Evolutionary conservation across 352 stramenopile species (phyloP).

Genomic region (Globisporangium uncinulatum): DNA sequence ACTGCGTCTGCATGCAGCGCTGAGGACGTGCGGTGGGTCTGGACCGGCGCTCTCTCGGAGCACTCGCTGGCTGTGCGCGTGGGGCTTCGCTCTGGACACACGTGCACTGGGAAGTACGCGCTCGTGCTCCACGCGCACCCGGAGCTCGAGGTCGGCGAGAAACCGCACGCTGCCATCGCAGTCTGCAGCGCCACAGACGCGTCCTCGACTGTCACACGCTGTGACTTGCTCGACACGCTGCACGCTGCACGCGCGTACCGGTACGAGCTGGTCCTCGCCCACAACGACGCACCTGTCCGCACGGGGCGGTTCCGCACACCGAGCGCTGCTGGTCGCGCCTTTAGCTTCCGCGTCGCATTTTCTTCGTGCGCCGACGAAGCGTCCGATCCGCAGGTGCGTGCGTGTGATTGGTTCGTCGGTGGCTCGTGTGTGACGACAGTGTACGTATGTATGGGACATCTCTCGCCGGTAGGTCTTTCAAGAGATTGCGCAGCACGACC

Average conservation of each 20-base stretch:
- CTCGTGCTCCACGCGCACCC: slow-evolving; percentile 61
- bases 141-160: slow-evolving; percentile 29
- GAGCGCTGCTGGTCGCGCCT: slow-evolving; percentile 28
- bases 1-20: slow-evolving; percentile 19
- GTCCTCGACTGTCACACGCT: slow-evolving; percentile 37
- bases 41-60: slow-evolving; percentile 61
- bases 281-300: slow-evolving; percentile 24
- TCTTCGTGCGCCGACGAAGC: slow-evolving; percentile 79
- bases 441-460: neutral
- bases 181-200: slow-evolving; percentile 28
- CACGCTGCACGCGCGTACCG: slow-evolving; percentile 44
- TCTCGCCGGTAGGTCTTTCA: slow-evolving; percentile 32
- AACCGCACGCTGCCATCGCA: slow-evolving; percentile 41
- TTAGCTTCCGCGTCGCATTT: slow-evolving; percentile 71
- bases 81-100: slow-evolving; percentile 47
- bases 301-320: slow-evolving; percentile 50
- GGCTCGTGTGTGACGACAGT: neutral
- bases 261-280: slow-evolving; percentile 50
- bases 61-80: slow-evolving; percentile 69
- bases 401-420: slow-evolving; percentile 13
- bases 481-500: slow-evolving; percentile 51
- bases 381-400: slow-evolving; percentile 46
- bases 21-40: slow-evolving; percentile 61
- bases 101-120: slow-evolving; percentile 30
- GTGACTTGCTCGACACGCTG: slow-evolving; percentile 38